These are phyloP conservation scores for Melaleuca alternifolia DNA, from an alignment of 345 rosid species.

Conservation along the genomic window DNA sequence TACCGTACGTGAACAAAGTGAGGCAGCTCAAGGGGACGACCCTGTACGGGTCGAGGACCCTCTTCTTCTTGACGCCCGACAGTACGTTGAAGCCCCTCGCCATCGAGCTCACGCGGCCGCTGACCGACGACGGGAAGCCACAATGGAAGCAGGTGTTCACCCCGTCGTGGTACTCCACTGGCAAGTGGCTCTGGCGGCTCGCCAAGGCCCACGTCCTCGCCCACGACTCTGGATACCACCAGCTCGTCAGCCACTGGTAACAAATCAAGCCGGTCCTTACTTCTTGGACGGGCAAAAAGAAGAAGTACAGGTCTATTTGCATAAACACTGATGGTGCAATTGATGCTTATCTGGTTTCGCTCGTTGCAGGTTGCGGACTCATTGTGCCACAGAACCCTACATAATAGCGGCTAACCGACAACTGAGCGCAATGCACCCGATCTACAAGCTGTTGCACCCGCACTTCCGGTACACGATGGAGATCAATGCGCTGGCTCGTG, in stretches of 20 bases:
- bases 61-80: conserved; percentile 43
- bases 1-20: conserved; percentile 60
- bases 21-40: conserved; percentile 36
- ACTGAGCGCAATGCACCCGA: conserved; percentile 64
- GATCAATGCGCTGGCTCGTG: conserved; percentile 63
- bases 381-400: conserved; percentile 52
- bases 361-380: conserved; percentile 55
- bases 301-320: neutral
- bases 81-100: conserved; percentile 47
- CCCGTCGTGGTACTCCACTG: conserved; percentile 35
- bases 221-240: conserved; percentile 58
- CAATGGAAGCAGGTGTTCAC: conserved; percentile 55
- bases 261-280: neutral
- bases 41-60: conserved; percentile 54
- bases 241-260: conserved; percentile 70
- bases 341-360: neutral
- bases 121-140: conserved; percentile 26
- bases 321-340: neutral
- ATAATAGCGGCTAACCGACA: conserved; percentile 64
- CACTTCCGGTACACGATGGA: conserved; percentile 79
- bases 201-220: conserved; percentile 63
- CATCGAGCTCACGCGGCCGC: conserved; percentile 61
- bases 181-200: conserved; percentile 58
- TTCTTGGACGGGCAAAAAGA: neutral
- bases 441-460: conserved; percentile 46